phyloP scores from a whole-genome alignment of 1,284 basidiomycete species.

The Sanghuangporus weigelae region DNA sequence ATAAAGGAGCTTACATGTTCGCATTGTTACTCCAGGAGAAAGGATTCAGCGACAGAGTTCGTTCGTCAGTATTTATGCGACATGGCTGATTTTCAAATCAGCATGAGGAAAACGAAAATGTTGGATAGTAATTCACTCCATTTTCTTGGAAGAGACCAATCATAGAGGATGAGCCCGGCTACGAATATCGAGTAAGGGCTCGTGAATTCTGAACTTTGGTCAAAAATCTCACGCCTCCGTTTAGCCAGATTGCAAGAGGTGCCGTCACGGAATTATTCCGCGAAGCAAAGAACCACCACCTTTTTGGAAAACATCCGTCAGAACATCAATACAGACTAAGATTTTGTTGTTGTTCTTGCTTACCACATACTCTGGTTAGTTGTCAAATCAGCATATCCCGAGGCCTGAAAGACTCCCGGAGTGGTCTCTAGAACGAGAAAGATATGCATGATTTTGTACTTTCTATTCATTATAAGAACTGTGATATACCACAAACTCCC shows the following conservation, averaged over 20 bases:
- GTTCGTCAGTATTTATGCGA: constrained; percentile 52
- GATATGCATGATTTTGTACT: not conserved
- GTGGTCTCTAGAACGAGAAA: constrained; percentile 41
- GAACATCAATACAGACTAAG: no score
- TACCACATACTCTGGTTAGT: constrained; percentile 52
- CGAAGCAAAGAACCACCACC: constrained; percentile 68
- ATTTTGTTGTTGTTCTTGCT: no score
- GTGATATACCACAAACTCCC: constrained; percentile 20
- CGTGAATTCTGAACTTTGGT: not conserved
- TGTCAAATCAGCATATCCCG: constrained; percentile 55
- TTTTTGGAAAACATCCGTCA: no score
- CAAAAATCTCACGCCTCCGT: constrained; percentile 47
- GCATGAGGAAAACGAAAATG: not conserved
- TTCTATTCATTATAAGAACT: not conserved
- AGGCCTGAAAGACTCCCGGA: constrained; percentile 50
- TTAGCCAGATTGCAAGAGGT: constrained; percentile 60
- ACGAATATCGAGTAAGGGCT: constrained; percentile 14
- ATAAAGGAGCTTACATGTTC: constrained; percentile 36
- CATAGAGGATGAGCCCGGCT: constrained; percentile 64
- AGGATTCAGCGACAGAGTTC: constrained; percentile 47
- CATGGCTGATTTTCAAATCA: constrained; percentile 37
- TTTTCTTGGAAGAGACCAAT: constrained; percentile 63
- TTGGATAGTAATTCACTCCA: constrained; percentile 28
- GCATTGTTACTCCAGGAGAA: constrained; percentile 62
- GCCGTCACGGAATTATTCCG: constrained; percentile 51